Evolutionary conservation across 2,329 filamentous ascomycete genomes (phyloP).

Genomic region (Ophiocordyceps unilateralis): DNA sequence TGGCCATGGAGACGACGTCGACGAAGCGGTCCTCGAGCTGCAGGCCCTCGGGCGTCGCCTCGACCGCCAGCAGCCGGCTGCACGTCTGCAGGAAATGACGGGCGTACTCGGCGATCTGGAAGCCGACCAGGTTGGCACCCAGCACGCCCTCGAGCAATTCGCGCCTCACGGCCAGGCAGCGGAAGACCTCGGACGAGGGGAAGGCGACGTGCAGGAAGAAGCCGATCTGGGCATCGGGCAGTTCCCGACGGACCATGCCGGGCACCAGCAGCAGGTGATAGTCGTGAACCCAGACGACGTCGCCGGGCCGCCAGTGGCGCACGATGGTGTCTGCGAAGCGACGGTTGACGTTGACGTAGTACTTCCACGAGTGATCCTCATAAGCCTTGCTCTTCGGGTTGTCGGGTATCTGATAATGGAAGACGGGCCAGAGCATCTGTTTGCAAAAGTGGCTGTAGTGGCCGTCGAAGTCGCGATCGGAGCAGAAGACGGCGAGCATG

Average conservation of each 20-base stretch:
- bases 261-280: constrained; percentile 87
- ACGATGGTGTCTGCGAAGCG: constrained; percentile 84
- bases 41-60: constrained; percentile 74
- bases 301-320: constrained; percentile 82
- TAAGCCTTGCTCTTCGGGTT: constrained; percentile 98
- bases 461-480: constrained; percentile 83
- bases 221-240: constrained; percentile 86
- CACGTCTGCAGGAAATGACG: constrained; percentile 93
- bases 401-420: constrained; percentile 95
- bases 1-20: constrained; percentile 69
- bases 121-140: constrained; percentile 80
- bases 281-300: constrained; percentile 89
- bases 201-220: constrained; percentile 94
- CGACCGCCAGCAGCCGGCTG: constrained; percentile 76
- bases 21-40: constrained; percentile 88
- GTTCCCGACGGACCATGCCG: constrained; percentile 72
- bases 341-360: constrained; percentile 83
- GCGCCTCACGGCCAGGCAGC: constrained; percentile 73
- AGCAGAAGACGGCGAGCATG: constrained; percentile 69
- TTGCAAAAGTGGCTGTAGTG: constrained; percentile 97
- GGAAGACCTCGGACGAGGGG: constrained; percentile 89
- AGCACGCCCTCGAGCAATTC: constrained; percentile 84
- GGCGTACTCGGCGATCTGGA: constrained; percentile 86
- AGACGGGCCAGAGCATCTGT: constrained; percentile 92
- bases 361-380: constrained; percentile 91